Conservation (phyloP, 495 filamentous ascomycete genomes). For the Paragyromitra xinjiangensis region DNA sequence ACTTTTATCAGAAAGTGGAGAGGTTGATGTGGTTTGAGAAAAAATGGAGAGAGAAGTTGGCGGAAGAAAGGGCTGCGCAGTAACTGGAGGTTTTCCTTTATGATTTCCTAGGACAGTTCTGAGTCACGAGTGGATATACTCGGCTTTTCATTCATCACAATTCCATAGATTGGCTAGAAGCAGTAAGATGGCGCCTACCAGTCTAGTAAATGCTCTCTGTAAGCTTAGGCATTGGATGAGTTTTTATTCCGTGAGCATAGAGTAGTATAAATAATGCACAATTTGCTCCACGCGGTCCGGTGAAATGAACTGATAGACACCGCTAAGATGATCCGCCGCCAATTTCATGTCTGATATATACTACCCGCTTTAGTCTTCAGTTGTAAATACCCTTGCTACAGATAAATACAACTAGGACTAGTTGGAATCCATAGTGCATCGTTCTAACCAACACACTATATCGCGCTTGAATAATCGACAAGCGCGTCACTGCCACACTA, state of each 20-base stretch:
- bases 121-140: background rate
- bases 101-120: background rate
- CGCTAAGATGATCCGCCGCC: too few relatives aligned
- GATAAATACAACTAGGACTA: too few relatives aligned
- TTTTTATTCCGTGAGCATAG: too few relatives aligned
- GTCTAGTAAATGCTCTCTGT: too few relatives aligned
- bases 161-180: background rate
- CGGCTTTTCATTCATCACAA: background rate
- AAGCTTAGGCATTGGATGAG: too few relatives aligned
- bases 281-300: too few relatives aligned
- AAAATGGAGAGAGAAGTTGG: conserved; percentile 21
- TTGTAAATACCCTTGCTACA: too few relatives aligned
- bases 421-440: background rate
- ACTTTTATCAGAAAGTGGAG: background rate
- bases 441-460: background rate
- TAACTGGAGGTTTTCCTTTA: background rate
- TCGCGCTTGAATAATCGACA: background rate
- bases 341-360: too few relatives aligned
- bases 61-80: background rate
- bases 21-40: conserved; percentile 1
- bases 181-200: too few relatives aligned
- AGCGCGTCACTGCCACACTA: conserved; percentile 9
- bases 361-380: too few relatives aligned
- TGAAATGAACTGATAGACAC: too few relatives aligned
- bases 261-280: too few relatives aligned